A percentile compares a stretch with the other conserved stretches of the same genome.
phyloP scores from a whole-genome alignment of 2,329 filamentous ascomycete species.

The Fusarium succisae region DNA sequence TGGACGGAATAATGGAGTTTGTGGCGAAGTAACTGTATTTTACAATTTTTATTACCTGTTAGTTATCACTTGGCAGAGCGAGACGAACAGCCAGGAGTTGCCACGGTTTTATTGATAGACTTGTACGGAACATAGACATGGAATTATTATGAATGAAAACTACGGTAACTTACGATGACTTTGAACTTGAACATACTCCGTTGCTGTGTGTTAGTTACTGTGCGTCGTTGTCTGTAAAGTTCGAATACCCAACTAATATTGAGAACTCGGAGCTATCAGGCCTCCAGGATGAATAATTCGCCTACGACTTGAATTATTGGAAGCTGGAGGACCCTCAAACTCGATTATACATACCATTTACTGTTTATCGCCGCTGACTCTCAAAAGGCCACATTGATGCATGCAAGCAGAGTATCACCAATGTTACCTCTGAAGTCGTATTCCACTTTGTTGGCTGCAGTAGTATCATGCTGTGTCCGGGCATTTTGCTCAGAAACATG shows the following conservation, averaged over 20 bases:
- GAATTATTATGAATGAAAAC: constrained; percentile 1
- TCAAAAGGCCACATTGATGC: neutral
- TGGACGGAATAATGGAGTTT: constrained; percentile 19
- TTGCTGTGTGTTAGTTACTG: neutral
- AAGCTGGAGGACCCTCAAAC: neutral
- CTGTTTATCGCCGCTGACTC: neutral
- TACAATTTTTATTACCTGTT: constrained; percentile 12
- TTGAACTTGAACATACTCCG: constrained; percentile 2
- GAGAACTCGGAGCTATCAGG: neutral
- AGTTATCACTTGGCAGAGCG: neutral
- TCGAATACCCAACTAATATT: neutral
- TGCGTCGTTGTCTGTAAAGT: neutral
- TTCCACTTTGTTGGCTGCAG: neutral
- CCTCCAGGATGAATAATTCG: neutral
- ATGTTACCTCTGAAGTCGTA: neutral
- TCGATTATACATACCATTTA: neutral
- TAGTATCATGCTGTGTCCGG: neutral
- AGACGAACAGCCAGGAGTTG: constrained; percentile 1
- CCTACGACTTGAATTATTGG: neutral
- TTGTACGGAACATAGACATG: constrained; percentile 28
- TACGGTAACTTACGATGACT: neutral
- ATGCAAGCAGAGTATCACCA: neutral
- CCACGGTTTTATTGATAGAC: constrained; percentile 23
- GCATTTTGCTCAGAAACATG: neutral
- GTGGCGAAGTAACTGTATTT: constrained; percentile 19